A percentile compares a stretch with the other conserved stretches of the same genome.
These are phyloP conservation scores for Raffaelea ambrosiae DNA, from an alignment of 2,329 filamentous ascomycete species.

Conservation along the genomic window DNA sequence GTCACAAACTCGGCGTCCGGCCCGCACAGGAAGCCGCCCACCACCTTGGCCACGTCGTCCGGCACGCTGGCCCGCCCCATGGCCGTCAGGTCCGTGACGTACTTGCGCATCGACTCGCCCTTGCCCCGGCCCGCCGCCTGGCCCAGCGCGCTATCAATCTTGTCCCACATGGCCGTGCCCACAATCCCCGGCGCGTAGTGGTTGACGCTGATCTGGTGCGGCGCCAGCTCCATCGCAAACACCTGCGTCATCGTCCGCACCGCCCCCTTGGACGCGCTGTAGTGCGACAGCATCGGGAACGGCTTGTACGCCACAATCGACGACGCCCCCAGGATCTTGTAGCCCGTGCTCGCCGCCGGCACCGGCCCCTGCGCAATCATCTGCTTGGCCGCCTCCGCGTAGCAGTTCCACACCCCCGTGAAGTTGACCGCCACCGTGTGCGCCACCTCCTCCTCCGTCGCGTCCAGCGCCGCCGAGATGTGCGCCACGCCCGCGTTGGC, in stretches of 20 bases:
- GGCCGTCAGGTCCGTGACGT: slow-evolving; percentile 43
- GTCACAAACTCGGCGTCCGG: slow-evolving; percentile 44
- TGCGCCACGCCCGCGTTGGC: slow-evolving; percentile 56
- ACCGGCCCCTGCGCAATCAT: slow-evolving; percentile 3
- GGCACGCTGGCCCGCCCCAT: slow-evolving; percentile 31
- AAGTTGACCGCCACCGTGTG: slow-evolving; percentile 2
- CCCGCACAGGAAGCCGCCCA: slow-evolving; percentile 48
- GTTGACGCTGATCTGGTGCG: slow-evolving; percentile 57
- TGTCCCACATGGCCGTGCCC: slow-evolving; percentile 59
- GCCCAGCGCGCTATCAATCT: slow-evolving; percentile 29
- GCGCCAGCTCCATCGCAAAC: slow-evolving; percentile 58
- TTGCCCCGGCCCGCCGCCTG: slow-evolving; percentile 35
- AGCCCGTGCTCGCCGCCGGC: neutral
- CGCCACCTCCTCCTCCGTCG: neutral
- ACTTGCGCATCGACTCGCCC: slow-evolving; percentile 40
- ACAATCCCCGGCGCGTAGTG: slow-evolving; percentile 61
- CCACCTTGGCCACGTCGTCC: slow-evolving; percentile 51
- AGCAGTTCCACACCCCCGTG: slow-evolving; percentile 2
- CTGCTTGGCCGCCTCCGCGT: slow-evolving; percentile 2
- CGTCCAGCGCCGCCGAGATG: slow-evolving; percentile 33
- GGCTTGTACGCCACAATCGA: slow-evolving; percentile 53
- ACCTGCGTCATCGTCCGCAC: slow-evolving; percentile 58
- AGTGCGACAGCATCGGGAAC: slow-evolving; percentile 50
- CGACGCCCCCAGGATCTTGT: slow-evolving; percentile 44
- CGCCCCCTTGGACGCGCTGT: slow-evolving; percentile 57